These are phyloP conservation scores for Phytophthora fragariaefolia DNA, from an alignment of 352 stramenopile species.

Conservation along the genomic window DNA sequence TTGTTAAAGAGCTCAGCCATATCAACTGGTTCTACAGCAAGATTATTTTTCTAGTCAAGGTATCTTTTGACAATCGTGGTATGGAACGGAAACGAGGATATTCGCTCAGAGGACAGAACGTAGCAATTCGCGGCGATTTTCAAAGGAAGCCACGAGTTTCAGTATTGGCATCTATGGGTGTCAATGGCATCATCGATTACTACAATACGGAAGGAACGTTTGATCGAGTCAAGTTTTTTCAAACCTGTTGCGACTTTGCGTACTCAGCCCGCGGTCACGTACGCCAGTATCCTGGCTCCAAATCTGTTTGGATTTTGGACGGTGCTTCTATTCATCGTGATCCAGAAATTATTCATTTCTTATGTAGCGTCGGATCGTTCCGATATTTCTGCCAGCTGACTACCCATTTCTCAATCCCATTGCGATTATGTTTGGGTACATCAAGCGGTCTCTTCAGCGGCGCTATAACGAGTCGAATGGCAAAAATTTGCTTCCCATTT, in stretches of 20 bases:
- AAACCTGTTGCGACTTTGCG: slow-evolving; percentile 30
- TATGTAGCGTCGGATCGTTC: slow-evolving; percentile 7
- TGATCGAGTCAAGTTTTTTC: slow-evolving; percentile 33
- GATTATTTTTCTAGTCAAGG: no score
- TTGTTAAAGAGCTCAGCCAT: no score
- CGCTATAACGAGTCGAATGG: slow-evolving; percentile 1
- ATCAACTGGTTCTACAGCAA: no score
- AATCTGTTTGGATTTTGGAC: slow-evolving; percentile 45
- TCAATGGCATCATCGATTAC: background rate
- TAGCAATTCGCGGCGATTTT: no score
- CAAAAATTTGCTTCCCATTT: background rate
- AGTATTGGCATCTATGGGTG: slow-evolving; percentile 4
- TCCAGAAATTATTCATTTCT: slow-evolving; percentile 38
- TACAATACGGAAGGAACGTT: no score
- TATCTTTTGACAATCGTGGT: no score
- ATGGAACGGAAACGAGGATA: no score
- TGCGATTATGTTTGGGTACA: slow-evolving; percentile 43
- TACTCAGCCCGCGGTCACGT: slow-evolving; percentile 6
- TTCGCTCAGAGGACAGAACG: no score
- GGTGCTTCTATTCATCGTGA: slow-evolving; percentile 36
- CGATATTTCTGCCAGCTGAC: slow-evolving; percentile 38
- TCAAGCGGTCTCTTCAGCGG: slow-evolving; percentile 12
- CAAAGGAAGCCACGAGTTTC: slow-evolving; percentile 6
- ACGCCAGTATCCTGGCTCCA: slow-evolving; percentile 30
- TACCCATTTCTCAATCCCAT: slow-evolving; percentile 49